phyloP scores from a whole-genome alignment of 2,329 filamentous ascomycete species.

The Fusarium nurragi region DNA sequence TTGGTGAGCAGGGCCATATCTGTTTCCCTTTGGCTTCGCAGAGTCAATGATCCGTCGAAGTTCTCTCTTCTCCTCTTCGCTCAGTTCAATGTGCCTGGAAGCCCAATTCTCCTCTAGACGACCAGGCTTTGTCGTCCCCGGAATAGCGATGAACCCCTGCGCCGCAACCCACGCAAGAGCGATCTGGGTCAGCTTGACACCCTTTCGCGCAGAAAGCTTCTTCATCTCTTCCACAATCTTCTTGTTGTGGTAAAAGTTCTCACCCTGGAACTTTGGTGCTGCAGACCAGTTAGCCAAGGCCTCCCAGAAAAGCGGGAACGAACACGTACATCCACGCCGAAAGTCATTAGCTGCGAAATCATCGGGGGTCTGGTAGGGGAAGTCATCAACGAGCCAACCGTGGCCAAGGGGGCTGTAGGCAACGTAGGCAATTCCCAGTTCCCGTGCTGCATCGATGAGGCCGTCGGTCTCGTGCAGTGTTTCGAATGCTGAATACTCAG shows the following conservation, averaged over 20 bases:
- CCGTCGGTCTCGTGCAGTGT: constrained; percentile 4
- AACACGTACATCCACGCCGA: not conserved
- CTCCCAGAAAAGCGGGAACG: fast-evolving
- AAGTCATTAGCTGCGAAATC: constrained; percentile 3
- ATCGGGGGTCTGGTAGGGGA: not conserved
- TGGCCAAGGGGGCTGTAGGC: not conserved
- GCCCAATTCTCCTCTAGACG: constrained; percentile 8
- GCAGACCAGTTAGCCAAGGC: fast-evolving
- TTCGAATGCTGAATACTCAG: constrained; percentile 12
- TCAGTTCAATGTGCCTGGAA: not conserved
- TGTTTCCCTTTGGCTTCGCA: not conserved
- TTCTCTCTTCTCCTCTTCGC: not conserved
- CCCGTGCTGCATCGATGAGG: not conserved
- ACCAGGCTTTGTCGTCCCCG: not conserved
- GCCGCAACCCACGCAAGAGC: constrained; percentile 7
- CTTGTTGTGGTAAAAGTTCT: constrained; percentile 10
- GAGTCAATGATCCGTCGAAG: constrained; percentile 5
- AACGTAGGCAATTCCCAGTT: not conserved
- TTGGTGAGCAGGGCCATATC: not conserved
- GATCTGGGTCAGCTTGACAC: not conserved
- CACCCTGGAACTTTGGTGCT: constrained; percentile 6
- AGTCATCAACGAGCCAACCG: constrained; percentile 5
- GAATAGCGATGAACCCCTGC: constrained; percentile 9
- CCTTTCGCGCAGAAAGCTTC: not conserved
- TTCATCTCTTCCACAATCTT: constrained; percentile 6